Percentiles rank a stretch among this genome's conserved stretches.
Evolutionary conservation across 345 rosid genomes (phyloP).

Genomic region (Noccaea caerulescens): DNA sequence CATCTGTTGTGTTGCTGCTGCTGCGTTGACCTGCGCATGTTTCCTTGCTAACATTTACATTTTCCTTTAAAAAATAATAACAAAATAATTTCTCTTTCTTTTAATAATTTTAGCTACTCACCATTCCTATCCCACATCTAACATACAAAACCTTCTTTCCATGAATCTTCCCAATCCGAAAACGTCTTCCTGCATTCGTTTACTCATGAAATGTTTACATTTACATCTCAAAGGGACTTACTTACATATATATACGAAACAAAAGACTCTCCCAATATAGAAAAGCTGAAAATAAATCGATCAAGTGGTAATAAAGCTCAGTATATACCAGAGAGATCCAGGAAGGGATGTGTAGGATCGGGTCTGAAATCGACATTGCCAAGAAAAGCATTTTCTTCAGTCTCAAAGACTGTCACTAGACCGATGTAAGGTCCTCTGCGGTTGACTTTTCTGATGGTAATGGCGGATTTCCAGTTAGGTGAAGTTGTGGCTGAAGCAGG

Average conservation of each 20-base stretch:
- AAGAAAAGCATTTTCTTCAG: conserved; percentile 53
- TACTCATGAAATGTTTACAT: not conserved
- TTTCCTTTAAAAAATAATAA: not conserved
- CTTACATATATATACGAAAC: no score
- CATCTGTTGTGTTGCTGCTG: conserved; percentile 65
- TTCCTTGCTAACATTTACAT: not conserved
- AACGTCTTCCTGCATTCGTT: conserved; percentile 50
- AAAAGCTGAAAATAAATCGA: not conserved
- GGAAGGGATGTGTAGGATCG: conserved; percentile 40
- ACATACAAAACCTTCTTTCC: conserved; percentile 57
- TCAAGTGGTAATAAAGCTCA: conserved; percentile 19
- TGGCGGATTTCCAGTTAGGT: conserved; percentile 22
- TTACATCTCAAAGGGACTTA: not conserved
- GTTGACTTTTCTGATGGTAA: conserved; percentile 45
- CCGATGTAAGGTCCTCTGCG: conserved; percentile 52
- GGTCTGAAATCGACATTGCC: conserved; percentile 46
- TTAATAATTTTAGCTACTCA: conserved; percentile 15
- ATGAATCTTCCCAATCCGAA: conserved; percentile 48
- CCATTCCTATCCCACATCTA: conserved; percentile 69
- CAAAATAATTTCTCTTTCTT: not conserved
- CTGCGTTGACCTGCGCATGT: conserved; percentile 55
- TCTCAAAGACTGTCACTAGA: conserved; percentile 51
- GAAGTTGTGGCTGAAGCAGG: conserved; percentile 31
- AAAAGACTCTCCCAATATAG: not conserved
- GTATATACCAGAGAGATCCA: conserved; percentile 55